Evolutionary conservation across 148 eudicot species (phyloP), one percentile per base, ranked within the genome.

Genomic region (Fallopia convolvulus): DNA sequence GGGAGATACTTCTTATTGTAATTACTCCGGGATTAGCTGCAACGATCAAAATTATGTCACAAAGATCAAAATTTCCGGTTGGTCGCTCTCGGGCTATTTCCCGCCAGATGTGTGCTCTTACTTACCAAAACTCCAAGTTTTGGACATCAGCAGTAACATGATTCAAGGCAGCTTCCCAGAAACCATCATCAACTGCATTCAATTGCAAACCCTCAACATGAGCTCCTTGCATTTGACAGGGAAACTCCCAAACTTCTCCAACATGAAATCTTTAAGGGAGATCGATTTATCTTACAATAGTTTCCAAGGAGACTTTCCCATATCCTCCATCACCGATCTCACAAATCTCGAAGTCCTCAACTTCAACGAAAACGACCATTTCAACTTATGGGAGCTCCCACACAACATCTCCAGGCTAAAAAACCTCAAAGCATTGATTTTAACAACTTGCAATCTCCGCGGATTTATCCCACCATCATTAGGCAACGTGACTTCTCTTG

Each of bases 401-500:
- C 87, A 83, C 61, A 82, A 53, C 55, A 78, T 93, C 60, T 56
- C 87, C 23, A 75, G 30, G 76, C 72, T 91, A 68, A 81, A 70
- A 50, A 82, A 82, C 80, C 92, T 94, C 78, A 85, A 83, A 74
- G n/a, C 77, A 52, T 50, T 94, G 89, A 40, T 90, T 9, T 63
- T 94, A 47, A 80, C 87, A 36, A 84, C 97, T 3, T 88, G 89
- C 79, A 88, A 72, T 76, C 55, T 92, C 41, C 78, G 39, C 2
- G 97, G 98, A 33, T 49, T 15, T 20, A 90, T 94, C 74, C 93
- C 86, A 3, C 79, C 85, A 39, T 86, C 83, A 15, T 56, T 93
- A 20, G 93, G 97, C 8, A 91, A 91, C 80, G 90, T 91, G 87
- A 88, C 92, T 53, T 90, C 92, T 21, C 91, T 93, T 18, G 82